Conservation (phyloP, 1,284 basidiomycete genomes). For the Earliella scabrosa region DNA sequence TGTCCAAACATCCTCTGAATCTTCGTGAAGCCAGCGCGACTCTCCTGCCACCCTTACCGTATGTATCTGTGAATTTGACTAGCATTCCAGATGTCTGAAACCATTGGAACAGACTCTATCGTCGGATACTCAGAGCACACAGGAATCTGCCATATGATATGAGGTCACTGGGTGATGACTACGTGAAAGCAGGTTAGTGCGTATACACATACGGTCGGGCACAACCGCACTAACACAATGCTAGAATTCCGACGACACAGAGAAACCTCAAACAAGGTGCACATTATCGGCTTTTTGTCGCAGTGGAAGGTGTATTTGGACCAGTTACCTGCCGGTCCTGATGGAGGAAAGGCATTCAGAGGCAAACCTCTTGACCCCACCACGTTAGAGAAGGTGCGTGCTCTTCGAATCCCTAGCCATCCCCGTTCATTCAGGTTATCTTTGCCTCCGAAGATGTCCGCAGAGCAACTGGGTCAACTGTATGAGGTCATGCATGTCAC, state of each 20-base stretch:
- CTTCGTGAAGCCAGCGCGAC: constrained; percentile 69
- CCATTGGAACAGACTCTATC: constrained; percentile 64
- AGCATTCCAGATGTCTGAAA: background rate
- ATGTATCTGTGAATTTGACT: constrained; percentile 29
- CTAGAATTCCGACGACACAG: constrained; percentile 85
- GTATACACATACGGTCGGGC: background rate
- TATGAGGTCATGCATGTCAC: constrained; percentile 93
- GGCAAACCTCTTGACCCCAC: constrained; percentile 79
- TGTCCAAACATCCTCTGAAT: constrained; percentile 64
- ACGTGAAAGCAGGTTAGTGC: constrained; percentile 79
- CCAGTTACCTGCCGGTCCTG: constrained; percentile 54
- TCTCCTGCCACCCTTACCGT: constrained; percentile 85
- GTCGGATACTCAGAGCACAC: constrained; percentile 82
- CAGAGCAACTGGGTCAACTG: constrained; percentile 89
- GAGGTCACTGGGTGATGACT: constrained; percentile 86
- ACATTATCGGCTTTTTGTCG: constrained; percentile 91
- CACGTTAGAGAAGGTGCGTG: constrained; percentile 77
- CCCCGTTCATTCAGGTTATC: background rate
- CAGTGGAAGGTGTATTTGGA: constrained; percentile 95
- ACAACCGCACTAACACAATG: background rate
- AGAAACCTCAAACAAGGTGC: constrained; percentile 80
- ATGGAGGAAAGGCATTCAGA: constrained; percentile 48
- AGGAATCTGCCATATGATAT: constrained; percentile 78
- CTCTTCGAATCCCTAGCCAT: too few relatives aligned
- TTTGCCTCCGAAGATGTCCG: constrained; percentile 80